These are phyloP conservation scores for Vitis cinerea DNA, from an alignment of 164 flowering plant species.

Conservation along the genomic window DNA sequence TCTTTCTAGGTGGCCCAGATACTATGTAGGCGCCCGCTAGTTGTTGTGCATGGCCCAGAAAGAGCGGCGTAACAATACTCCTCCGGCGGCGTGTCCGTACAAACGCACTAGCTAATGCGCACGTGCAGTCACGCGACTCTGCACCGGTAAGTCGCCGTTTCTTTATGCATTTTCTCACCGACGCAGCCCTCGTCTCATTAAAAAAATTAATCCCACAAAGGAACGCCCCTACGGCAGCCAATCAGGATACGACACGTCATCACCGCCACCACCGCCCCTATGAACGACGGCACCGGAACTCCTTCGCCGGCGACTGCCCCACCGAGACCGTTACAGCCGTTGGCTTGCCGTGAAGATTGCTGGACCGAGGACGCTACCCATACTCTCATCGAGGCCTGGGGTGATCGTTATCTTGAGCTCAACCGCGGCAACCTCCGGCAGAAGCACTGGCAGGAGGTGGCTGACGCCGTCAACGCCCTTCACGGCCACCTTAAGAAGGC, in stretches of 20 bases:
- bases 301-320: constrained; percentile 3
- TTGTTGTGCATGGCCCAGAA: too few relatives aligned
- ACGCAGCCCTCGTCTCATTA: too few relatives aligned
- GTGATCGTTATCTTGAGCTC: constrained; percentile 12
- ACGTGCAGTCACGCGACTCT: too few relatives aligned
- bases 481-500: constrained; percentile 9
- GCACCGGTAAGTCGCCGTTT: too few relatives aligned
- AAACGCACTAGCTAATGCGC: too few relatives aligned
- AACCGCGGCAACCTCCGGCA: constrained; percentile 17
- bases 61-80: too few relatives aligned
- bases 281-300: neutral
- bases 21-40: too few relatives aligned
- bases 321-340: neutral
- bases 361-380: constrained; percentile 17
- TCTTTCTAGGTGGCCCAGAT: too few relatives aligned
- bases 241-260: neutral
- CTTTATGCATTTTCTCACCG: too few relatives aligned
- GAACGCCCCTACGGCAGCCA: neutral
- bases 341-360: constrained; percentile 16
- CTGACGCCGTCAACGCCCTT: constrained; percentile 28
- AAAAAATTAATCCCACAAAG: too few relatives aligned
- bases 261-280: neutral
- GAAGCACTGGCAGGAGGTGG: constrained; percentile 37
- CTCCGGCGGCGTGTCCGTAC: too few relatives aligned
- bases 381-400: constrained; percentile 20